phyloP scores from a whole-genome alignment of 2,329 filamentous ascomycete species.

The Seiridium cupressi region DNA sequence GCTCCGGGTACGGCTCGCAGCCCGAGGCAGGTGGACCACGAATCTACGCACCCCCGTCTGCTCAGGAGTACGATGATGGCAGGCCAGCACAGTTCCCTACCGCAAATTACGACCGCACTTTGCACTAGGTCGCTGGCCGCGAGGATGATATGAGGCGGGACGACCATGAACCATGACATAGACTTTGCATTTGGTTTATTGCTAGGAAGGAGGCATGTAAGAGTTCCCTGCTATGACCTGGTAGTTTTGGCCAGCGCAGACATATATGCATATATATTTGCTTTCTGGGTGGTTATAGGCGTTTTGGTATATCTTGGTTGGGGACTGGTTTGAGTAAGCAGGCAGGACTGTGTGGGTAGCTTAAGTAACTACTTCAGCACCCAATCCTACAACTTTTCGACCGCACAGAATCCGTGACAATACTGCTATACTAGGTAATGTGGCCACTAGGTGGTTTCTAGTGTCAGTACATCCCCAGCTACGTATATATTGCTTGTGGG shows the following conservation, averaged over 20 bases:
- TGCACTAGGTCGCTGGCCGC: conserved; percentile 24
- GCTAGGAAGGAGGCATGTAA: not conserved
- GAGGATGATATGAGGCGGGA: not conserved
- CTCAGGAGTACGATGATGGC: conserved; percentile 43
- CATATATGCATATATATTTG: conserved; percentile 4
- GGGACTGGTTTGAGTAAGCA: not conserved
- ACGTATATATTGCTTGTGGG: not conserved
- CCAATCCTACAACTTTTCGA: too few relatives aligned
- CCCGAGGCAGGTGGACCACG: conserved; percentile 21
- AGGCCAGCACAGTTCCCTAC: conserved; percentile 53
- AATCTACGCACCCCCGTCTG: conserved; percentile 37
- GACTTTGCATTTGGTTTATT: not conserved
- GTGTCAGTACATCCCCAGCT: too few relatives aligned
- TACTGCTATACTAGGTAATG: too few relatives aligned
- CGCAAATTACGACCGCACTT: conserved; percentile 55
- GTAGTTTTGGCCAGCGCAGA: not conserved
- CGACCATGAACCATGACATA: not conserved
- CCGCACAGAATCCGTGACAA: too few relatives aligned
- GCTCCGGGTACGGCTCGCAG: conserved; percentile 24
- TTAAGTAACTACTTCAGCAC: not conserved
- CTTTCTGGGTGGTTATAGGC: conserved; percentile 14
- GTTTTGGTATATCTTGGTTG: conserved; percentile 16
- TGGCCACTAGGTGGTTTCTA: not conserved
- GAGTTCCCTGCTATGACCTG: not conserved
- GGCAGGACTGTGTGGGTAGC: too few relatives aligned